These are phyloP conservation scores for Aphanomyces astaci DNA, from an alignment of 352 stramenopile genomes.

Conservation along the genomic window DNA sequence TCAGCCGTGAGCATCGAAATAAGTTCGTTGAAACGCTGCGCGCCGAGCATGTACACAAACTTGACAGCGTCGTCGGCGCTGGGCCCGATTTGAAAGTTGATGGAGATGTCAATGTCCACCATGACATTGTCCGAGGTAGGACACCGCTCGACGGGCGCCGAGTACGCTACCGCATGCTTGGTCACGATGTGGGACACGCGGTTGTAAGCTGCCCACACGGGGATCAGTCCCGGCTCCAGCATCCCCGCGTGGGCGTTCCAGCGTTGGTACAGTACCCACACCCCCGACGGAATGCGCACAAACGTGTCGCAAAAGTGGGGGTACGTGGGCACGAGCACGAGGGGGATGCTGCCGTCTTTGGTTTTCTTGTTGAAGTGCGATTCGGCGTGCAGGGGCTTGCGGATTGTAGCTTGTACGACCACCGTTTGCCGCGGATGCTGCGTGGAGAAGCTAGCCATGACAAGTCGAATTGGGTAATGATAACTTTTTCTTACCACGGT, in stretches of 20 bases:
- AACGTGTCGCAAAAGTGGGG: slow-evolving; percentile 44
- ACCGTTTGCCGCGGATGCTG: slow-evolving; percentile 28
- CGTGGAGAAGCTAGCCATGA: neutral
- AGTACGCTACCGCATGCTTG: slow-evolving; percentile 78
- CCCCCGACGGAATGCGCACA: slow-evolving; percentile 52
- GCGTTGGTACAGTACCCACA: slow-evolving; percentile 80
- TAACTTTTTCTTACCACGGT: too few relatives aligned
- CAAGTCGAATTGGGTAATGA: neutral
- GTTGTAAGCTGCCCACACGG: slow-evolving; percentile 70
- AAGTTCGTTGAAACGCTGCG: slow-evolving; percentile 77
- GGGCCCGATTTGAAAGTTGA: slow-evolving; percentile 81
- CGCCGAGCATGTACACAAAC: slow-evolving; percentile 80
- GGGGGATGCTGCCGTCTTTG: slow-evolving; percentile 44
- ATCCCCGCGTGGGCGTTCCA: slow-evolving; percentile 75
- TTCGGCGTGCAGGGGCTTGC: slow-evolving; percentile 41
- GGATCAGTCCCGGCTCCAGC: slow-evolving; percentile 68
- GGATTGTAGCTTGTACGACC: slow-evolving; percentile 48
- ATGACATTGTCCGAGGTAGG: slow-evolving; percentile 83
- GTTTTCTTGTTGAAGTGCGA: slow-evolving; percentile 50
- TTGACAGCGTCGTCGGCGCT: slow-evolving; percentile 64
- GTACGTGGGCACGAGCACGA: slow-evolving; percentile 56
- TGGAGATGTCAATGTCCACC: slow-evolving; percentile 84
- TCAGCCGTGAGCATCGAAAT: slow-evolving; percentile 71
- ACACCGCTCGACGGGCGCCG: slow-evolving; percentile 57
- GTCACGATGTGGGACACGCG: slow-evolving; percentile 83